Evolutionary conservation across 768 basidiomycete species (phyloP), one percentile per base, ranked within the genome.

Genomic region (Phlegmacium glaucopus): DNA sequence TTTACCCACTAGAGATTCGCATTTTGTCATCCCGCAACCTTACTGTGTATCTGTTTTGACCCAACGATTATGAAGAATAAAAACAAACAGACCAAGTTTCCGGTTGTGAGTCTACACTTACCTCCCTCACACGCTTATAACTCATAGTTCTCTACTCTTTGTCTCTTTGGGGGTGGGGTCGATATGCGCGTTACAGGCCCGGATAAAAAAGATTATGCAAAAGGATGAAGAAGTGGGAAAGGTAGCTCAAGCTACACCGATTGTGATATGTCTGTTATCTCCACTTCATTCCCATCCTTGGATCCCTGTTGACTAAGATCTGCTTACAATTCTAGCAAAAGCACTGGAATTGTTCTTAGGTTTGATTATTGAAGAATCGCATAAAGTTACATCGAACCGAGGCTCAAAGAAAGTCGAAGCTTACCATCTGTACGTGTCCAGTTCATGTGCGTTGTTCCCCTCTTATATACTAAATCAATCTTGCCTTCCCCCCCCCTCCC

Each of bases 151-250:
- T 48, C 37, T 35, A 12, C n/a, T 18, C 39, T 13, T 16, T 27
- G 40, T 18, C 30, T 25, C 36, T 39, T n/a, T n/a, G n/a, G n/a
- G n/a, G n/a, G n/a, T 34, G 40, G 44, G 17, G 3, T 32, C 42
- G 37, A 35, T 38, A 28, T 44, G 18, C 30, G 12, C 12, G 12
- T 16, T 30, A 5, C 55, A 95, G 94, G 94, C 95, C 4, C 86
- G 95, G 38, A 98, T 98, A 72, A 98, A 97, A 78, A 90, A 92
- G 73, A 96, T 97, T 47, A 98, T 98, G 91, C 95, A 98, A 73
- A 93, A 94, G 64, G 95, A 98, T 62, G 95, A 98, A 62, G 95
- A 98, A 62, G 95, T 98, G 15, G 95, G 95, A 48, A 98, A 98
- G 65, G 92, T 98, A 27, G 93, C 95, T 2, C 91, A 94, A 63